Evolutionary conservation across 2,329 filamentous ascomycete genomes (phyloP).

Genomic region (Ascochyta lentis): DNA sequence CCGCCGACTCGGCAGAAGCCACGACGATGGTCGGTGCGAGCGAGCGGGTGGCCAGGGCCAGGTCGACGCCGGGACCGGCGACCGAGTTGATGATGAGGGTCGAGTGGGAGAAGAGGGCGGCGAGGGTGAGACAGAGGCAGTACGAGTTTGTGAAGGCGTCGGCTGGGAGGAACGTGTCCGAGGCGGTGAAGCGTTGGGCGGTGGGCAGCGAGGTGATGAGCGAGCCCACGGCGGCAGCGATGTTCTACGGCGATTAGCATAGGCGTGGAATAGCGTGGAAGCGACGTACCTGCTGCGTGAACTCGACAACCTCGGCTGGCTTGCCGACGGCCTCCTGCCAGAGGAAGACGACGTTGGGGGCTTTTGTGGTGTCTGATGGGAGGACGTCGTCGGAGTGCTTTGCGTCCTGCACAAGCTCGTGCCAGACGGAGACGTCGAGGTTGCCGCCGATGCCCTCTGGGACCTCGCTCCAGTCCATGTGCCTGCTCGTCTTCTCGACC

Average conservation of each 20-base stretch:
- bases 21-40: conserved; percentile 84
- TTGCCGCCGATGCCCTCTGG: conserved; percentile 76
- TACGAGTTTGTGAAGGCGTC: conserved; percentile 82
- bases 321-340: conserved; percentile 64
- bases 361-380: conserved; percentile 64
- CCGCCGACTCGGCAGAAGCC: conserved; percentile 75
- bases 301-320: conserved; percentile 73
- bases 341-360: conserved; percentile 66
- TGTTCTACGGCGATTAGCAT: conserved; percentile 61
- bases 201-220: conserved; percentile 78
- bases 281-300: conserved; percentile 68
- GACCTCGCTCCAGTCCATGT: conserved; percentile 94
- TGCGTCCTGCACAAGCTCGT: conserved; percentile 79
- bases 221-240: conserved; percentile 85
- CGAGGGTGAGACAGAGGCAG: conserved; percentile 78
- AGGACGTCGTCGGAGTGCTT: conserved; percentile 64
- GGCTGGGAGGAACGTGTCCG: conserved; percentile 84
- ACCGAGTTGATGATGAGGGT: conserved; percentile 90
- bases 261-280: accelerated
- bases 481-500: conserved; percentile 85
- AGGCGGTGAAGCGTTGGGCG: conserved; percentile 72
- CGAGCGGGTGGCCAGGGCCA: conserved; percentile 74
- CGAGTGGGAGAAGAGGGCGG: conserved; percentile 82
- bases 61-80: conserved; percentile 73
- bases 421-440: conserved; percentile 89